Evolutionary conservation across 768 basidiomycete genomes (phyloP).

Genomic region (Trametes sanguinea): DNA sequence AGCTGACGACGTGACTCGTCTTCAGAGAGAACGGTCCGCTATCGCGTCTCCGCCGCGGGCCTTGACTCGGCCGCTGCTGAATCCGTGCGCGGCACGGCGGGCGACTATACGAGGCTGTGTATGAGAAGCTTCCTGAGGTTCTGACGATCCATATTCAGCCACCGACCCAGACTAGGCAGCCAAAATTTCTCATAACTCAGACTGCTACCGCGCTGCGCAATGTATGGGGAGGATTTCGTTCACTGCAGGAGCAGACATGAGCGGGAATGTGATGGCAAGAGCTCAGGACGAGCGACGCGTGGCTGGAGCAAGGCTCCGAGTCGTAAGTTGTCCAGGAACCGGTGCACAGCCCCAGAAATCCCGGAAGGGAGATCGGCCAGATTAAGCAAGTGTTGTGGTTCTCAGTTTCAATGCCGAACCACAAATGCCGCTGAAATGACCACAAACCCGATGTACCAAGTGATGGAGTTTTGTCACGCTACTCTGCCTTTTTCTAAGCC

Average conservation of each 20-base stretch:
- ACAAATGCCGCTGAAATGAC: constrained; percentile 2
- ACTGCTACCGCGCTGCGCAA: background rate
- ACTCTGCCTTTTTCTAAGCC: too few relatives aligned
- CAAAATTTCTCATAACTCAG: background rate
- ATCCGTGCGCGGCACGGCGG: background rate
- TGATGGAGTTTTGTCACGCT: too few relatives aligned
- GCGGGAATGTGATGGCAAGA: too few relatives aligned
- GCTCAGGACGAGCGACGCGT: too few relatives aligned
- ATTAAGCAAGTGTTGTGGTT: constrained; percentile 14
- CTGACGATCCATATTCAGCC: constrained; percentile 14
- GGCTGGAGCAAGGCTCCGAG: too few relatives aligned
- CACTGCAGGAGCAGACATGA: too few relatives aligned
- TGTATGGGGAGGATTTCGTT: too few relatives aligned
- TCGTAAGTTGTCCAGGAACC: background rate
- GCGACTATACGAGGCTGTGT: constrained; percentile 15
- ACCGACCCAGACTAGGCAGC: background rate
- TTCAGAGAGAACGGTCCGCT: too few relatives aligned
- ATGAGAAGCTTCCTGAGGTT: constrained; percentile 12
- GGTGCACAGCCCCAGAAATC: constrained; percentile 9
- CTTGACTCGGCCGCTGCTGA: background rate
- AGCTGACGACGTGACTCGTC: background rate
- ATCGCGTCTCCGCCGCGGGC: background rate
- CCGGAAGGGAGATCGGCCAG: background rate
- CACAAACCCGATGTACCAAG: background rate
- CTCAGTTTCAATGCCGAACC: background rate